These are phyloP conservation scores for Petasospora fabianii DNA, from an alignment of 1,139 yeast genomes.

Conservation along the genomic window DNA sequence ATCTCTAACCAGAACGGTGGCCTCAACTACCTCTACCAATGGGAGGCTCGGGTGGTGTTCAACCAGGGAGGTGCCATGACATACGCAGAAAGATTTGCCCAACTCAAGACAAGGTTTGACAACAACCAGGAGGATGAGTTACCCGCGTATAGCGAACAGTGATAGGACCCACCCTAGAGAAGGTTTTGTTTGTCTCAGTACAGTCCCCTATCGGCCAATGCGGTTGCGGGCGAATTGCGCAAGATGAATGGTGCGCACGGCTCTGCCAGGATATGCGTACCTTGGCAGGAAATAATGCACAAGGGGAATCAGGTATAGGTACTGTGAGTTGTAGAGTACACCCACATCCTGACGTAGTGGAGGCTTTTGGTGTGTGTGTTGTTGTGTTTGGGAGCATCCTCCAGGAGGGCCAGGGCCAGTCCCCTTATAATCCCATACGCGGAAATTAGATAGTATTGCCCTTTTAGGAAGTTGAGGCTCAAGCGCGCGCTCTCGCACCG, in stretches of 20 bases:
- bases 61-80: conserved; percentile 48
- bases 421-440: no score
- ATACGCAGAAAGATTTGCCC: conserved; percentile 34
- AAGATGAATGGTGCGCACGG: neutral
- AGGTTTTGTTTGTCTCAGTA: no score
- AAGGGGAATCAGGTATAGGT: no score
- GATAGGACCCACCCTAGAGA: no score
- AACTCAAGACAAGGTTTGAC: conserved; percentile 32
- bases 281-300: no score
- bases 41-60: conserved; percentile 38
- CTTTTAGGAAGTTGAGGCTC: conserved; percentile 13
- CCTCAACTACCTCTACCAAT: conserved; percentile 41
- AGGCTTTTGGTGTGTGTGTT: neutral
- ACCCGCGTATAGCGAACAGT: conserved; percentile 34
- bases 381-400: no score
- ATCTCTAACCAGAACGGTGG: conserved; percentile 38
- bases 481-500: no score
- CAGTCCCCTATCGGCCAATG: no score
- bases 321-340: neutral
- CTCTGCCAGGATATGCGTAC: neutral
- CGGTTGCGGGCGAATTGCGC: no score
- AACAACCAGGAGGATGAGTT: conserved; percentile 42
- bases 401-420: no score
- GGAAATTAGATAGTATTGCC: conserved; percentile 5
- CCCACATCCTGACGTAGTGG: no score